Base-by-base conservation (phyloP, 23 red algal genomes). In the Agarophyton chilense region DNA sequence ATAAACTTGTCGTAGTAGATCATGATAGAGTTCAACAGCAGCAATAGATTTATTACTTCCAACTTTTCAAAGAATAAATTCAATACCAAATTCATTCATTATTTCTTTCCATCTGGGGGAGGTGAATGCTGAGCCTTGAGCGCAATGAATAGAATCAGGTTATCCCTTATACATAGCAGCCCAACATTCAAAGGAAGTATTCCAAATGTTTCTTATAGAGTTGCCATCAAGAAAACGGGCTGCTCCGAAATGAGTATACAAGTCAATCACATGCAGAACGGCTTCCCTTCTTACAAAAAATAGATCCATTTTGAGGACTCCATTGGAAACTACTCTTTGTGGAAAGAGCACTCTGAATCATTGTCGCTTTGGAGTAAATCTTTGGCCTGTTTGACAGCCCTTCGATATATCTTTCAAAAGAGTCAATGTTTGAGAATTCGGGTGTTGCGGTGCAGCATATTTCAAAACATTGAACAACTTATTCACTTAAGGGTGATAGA, bases 401-500 rank as follows among this genome's bases (percentile, higher is more conserved):
- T 58, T 44, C 2, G 28, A 64, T 2, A 83, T 83, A 0, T 65
- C 54, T 33, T 66, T n/a, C 16, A 83, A 40, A 1, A 65, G 18
- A 11, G 4, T 32, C 1, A 10, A 28, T 50, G 54, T 83, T 1
- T 83, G 31, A 14, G 33, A 4, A 36, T 16, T 50, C 1, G 36
- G 52, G 3, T 50, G 31, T 43, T 66, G n/a, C n/a, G n/a, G n/a
- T n/a, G n/a, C n/a, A n/a, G n/a, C n/a, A n/a, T n/a, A n/a, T n/a
- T n/a, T n/a, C 53, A 10, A 55, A 55, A 33, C 36, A 24, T 83
- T 67, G 55, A 36, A 83, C 7, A 83, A 55, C 7, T 83, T 83
- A 4, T 83, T 6, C 31, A 35, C 79, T 0, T n/a, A 38, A 2
- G 79, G 79, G 55, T 83, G 79, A n/a, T 25, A 83, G 54, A 83